Conservation (phyloP, 768 basidiomycete species). For the Termitomyces sp. region DNA sequence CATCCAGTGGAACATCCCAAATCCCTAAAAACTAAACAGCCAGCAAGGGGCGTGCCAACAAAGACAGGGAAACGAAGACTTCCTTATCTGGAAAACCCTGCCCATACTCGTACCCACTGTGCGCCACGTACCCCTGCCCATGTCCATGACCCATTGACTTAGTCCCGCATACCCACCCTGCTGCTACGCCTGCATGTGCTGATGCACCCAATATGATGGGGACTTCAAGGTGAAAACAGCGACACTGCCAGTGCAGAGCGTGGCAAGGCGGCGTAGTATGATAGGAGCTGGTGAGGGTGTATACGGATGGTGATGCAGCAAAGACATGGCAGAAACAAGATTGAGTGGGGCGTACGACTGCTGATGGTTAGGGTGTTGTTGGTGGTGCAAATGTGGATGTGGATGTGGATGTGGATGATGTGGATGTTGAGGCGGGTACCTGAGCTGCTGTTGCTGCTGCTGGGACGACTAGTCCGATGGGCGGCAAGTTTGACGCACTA, state of each 20-base stretch:
- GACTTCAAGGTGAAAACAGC: slow-evolving; percentile 13
- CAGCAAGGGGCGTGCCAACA: too few relatives aligned
- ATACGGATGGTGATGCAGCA: not conserved
- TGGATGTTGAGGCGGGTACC: slow-evolving; percentile 12
- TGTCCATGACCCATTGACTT: not conserved
- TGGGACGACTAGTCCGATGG: slow-evolving; percentile 7
- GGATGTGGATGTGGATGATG: slow-evolving; percentile 26
- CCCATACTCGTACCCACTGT: too few relatives aligned
- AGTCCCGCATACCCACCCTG: not conserved
- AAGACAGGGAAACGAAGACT: too few relatives aligned
- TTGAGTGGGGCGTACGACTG: not conserved
- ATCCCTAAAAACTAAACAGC: too few relatives aligned
- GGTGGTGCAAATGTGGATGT: not conserved
- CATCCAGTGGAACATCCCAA: too few relatives aligned
- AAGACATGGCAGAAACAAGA: not conserved
- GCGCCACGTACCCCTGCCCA: not conserved
- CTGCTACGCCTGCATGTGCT: slow-evolving; percentile 16
- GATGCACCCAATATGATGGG: slow-evolving; percentile 9
- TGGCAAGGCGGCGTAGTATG: slow-evolving; percentile 6
- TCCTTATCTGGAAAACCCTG: not conserved
- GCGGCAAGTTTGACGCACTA: slow-evolving; percentile 15
- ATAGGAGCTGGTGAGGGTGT: not conserved
- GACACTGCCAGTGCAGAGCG: not conserved
- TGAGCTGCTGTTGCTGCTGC: slow-evolving; percentile 10
- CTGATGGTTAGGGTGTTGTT: not conserved